Percentiles rank a stretch among this genome's conserved stretches.
phyloP scores from a whole-genome alignment of 2,329 filamentous ascomycete species.

The Trichoderma koningii region DNA sequence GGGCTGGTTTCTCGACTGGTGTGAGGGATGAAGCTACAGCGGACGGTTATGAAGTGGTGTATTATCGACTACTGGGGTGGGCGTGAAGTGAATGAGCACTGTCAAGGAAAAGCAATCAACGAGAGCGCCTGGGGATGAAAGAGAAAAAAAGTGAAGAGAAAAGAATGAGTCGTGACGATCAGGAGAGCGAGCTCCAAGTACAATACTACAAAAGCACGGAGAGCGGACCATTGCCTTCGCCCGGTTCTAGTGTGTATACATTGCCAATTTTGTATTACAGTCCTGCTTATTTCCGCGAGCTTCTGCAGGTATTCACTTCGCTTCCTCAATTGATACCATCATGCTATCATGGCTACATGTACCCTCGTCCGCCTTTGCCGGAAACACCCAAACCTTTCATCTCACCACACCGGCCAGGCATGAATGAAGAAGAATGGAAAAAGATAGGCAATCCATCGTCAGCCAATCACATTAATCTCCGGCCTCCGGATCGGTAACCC shows the following conservation, averaged over 20 bases:
- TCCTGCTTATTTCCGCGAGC: too few relatives aligned
- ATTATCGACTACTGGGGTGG: not conserved
- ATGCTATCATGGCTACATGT: not conserved
- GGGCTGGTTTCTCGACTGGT: not conserved
- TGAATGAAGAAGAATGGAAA: too few relatives aligned
- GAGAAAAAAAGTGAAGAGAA: not conserved
- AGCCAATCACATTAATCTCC: not conserved
- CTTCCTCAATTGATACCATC: not conserved
- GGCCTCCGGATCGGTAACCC: conserved; percentile 22
- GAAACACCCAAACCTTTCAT: too few relatives aligned
- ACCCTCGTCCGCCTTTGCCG: too few relatives aligned
- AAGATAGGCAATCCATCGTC: too few relatives aligned
- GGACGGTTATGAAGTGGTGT: not conserved
- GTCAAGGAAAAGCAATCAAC: not conserved
- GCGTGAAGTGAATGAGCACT: not conserved
- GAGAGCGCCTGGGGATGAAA: not conserved
- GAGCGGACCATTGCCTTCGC: conserved; percentile 6
- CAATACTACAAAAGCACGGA: not conserved
- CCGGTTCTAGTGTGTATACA: not conserved
- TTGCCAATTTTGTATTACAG: too few relatives aligned
- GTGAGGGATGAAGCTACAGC: not conserved
- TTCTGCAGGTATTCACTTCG: not conserved
- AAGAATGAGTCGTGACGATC: conserved; percentile 7
- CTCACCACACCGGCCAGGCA: too few relatives aligned
- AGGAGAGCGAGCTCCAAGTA: conserved; percentile 16